These are phyloP conservation scores for Fraxinus anomala DNA, from an alignment of 257 asterid species.

Conservation along the genomic window DNA sequence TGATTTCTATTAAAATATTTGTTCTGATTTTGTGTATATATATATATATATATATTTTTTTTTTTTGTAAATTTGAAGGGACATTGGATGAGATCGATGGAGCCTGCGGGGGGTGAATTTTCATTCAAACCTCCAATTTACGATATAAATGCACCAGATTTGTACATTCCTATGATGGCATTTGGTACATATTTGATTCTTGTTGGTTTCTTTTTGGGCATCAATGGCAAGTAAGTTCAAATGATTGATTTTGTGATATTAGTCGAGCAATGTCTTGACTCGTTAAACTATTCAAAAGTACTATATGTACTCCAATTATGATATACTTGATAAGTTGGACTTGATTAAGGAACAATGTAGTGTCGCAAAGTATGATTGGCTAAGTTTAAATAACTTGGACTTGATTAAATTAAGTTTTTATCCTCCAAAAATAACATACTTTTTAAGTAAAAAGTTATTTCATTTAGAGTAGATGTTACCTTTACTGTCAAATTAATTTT, in stretches of 20 bases:
- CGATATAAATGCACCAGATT: slow-evolving; percentile 40
- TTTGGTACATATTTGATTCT: slow-evolving; percentile 35
- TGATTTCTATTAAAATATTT: neutral
- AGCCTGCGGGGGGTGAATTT: slow-evolving; percentile 14
- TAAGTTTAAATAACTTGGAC: too few relatives aligned
- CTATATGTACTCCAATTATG: neutral
- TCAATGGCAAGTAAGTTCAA: slow-evolving; percentile 37
- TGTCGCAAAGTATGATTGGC: too few relatives aligned
- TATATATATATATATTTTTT: too few relatives aligned
- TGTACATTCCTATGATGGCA: slow-evolving; percentile 35
- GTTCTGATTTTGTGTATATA: neutral
- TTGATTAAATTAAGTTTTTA: too few relatives aligned
- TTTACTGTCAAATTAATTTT: too few relatives aligned
- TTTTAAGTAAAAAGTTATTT: too few relatives aligned
- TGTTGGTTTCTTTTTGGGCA: slow-evolving; percentile 36
- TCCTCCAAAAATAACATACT: too few relatives aligned
- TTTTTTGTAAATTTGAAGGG: slow-evolving; percentile 17
- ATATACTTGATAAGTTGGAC: neutral
- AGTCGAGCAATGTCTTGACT: neutral
- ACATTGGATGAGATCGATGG: slow-evolving; percentile 36
- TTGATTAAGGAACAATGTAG: too few relatives aligned
- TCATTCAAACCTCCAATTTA: slow-evolving; percentile 32
- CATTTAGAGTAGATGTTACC: too few relatives aligned
- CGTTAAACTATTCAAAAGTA: neutral
- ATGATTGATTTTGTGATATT: too few relatives aligned